Conservation (phyloP, 1,284 basidiomycete species). For the Peniophora sp. region DNA sequence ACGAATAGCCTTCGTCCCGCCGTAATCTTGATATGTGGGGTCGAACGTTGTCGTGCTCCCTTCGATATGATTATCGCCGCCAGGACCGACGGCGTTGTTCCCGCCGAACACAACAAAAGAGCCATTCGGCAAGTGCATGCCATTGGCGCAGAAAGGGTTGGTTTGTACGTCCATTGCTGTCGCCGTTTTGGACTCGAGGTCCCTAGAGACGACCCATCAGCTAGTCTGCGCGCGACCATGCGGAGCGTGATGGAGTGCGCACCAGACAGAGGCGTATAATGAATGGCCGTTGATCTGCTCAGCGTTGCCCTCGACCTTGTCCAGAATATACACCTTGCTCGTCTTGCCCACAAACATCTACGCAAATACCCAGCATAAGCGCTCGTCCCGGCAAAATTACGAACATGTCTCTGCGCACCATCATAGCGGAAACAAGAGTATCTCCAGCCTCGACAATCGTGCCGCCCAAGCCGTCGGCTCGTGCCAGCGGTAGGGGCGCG, state of each 20-base stretch:
- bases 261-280: constrained; percentile 39
- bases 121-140: constrained; percentile 19
- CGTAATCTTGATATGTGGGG: constrained; percentile 14
- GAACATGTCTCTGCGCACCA: constrained; percentile 16
- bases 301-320: constrained; percentile 37
- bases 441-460: constrained; percentile 30
- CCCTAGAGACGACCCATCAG: constrained; percentile 2
- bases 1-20: constrained; percentile 21
- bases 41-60: constrained; percentile 10
- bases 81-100: constrained; percentile 38
- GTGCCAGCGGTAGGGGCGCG: constrained; percentile 2
- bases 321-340: constrained; percentile 40
- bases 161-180: constrained; percentile 33
- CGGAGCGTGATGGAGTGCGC: constrained; percentile 3
- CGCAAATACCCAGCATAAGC: background rate
- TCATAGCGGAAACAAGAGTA: constrained; percentile 33
- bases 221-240: background rate
- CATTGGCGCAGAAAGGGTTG: constrained; percentile 38
- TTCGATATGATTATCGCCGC: constrained; percentile 18
- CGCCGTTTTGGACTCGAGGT: constrained; percentile 6
- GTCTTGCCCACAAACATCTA: constrained; percentile 50
- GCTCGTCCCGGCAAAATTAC: background rate
- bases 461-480: constrained; percentile 4
- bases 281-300: constrained; percentile 30
- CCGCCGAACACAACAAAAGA: constrained; percentile 26